phyloP scores from a whole-genome alignment of 768 basidiomycete species.

The Suillus bovinus region DNA sequence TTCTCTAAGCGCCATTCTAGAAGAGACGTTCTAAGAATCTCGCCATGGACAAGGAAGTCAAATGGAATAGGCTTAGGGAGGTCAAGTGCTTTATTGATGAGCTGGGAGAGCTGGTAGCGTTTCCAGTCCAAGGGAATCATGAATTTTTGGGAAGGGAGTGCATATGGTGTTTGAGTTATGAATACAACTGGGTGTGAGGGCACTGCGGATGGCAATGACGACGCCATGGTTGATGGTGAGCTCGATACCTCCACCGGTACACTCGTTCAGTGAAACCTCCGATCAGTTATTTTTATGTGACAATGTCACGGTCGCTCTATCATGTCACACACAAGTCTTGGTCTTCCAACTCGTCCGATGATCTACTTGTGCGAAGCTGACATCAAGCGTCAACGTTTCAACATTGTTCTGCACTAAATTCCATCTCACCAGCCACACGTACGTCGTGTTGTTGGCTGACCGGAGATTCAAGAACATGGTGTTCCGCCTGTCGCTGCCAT shows the following conservation, averaged over 20 bases:
- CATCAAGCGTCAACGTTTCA: too few relatives aligned
- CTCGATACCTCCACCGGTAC: too few relatives aligned
- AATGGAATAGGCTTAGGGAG: conserved; percentile 80
- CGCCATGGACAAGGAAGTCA: conserved; percentile 88
- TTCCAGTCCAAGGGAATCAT: conserved; percentile 90
- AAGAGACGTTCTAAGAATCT: conserved; percentile 70
- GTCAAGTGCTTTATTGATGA: conserved; percentile 91
- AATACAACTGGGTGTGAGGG: conserved; percentile 63
- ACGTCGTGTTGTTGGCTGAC: too few relatives aligned
- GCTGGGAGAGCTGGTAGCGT: conserved; percentile 95
- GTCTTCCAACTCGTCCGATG: too few relatives aligned
- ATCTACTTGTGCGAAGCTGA: too few relatives aligned
- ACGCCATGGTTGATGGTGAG: not conserved
- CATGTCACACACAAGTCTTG: not conserved
- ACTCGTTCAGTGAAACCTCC: too few relatives aligned
- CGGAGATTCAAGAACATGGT: not conserved
- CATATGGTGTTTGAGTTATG: conserved; percentile 70
- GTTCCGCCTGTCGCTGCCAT: not conserved
- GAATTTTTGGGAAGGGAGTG: conserved; percentile 84
- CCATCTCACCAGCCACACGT: not conserved
- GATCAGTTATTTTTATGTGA: too few relatives aligned
- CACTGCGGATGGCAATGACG: conserved; percentile 12
- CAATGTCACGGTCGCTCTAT: not conserved
- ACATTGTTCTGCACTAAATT: not conserved
- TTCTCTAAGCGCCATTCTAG: conserved; percentile 74